These are phyloP conservation scores for Zymoseptoria pseudotritici DNA, from an alignment of 2,329 filamentous ascomycete genomes.

Conservation along the genomic window DNA sequence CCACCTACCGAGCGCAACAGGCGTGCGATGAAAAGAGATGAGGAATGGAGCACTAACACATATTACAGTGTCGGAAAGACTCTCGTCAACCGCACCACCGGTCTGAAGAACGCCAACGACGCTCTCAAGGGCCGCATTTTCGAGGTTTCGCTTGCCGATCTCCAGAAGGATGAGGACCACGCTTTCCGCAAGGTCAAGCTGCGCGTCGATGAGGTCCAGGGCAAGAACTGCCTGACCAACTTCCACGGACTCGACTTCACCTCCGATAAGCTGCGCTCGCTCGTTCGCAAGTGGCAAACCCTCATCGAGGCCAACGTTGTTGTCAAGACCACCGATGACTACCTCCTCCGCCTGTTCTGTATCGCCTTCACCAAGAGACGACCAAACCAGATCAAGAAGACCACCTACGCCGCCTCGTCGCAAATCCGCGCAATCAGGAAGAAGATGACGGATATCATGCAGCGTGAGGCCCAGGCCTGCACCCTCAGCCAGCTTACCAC, in stretches of 20 bases:
- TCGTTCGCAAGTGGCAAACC: conserved; percentile 99
- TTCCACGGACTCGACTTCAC: conserved; percentile 99
- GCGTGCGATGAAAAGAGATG: background rate
- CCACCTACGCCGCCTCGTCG: conserved; percentile 92
- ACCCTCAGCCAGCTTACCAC: conserved; percentile 92
- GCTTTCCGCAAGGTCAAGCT: conserved; percentile 99
- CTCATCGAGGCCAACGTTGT: conserved; percentile 99
- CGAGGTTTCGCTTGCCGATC: conserved; percentile 96
- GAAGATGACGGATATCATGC: conserved; percentile 99
- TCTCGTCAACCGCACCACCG: conserved; percentile 96
- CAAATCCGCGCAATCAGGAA: conserved; percentile 97
- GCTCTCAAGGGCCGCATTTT: conserved; percentile 97
- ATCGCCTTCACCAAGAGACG: conserved; percentile 99
- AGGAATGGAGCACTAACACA: conserved; percentile 27
- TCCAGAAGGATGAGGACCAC: conserved; percentile 99
- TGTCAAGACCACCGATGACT: conserved; percentile 99
- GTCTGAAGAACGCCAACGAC: conserved; percentile 99
- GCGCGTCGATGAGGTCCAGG: conserved; percentile 95
- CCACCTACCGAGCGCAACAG: conserved; percentile 5
- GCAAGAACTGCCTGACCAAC: conserved; percentile 99
- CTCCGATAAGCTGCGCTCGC: conserved; percentile 97
- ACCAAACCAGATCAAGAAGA: conserved; percentile 99
- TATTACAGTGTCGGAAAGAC: conserved; percentile 90
- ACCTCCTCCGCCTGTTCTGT: conserved; percentile 97
- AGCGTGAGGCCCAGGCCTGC: conserved; percentile 89